phyloP scores from a whole-genome alignment of 1,284 basidiomycete genomes.

The Puccinia coronata region DNA sequence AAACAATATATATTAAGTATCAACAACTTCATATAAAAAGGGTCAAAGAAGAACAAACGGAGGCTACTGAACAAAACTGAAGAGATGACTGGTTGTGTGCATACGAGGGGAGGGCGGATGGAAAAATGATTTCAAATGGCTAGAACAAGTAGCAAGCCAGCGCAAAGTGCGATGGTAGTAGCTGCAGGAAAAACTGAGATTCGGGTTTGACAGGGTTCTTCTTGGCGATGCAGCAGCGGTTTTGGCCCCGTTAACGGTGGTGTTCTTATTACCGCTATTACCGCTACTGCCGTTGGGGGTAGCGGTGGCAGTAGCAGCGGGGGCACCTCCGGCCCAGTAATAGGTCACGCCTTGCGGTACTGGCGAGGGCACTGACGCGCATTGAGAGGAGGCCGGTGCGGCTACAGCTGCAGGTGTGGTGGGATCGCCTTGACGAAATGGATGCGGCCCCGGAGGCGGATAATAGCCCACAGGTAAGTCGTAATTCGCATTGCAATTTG shows the following conservation, averaged over 20 bases:
- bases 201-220: background rate
- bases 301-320: constrained; percentile 28
- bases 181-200: constrained; percentile 1
- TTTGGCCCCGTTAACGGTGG: background rate
- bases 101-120: too few relatives aligned
- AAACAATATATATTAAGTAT: too few relatives aligned
- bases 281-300: constrained; percentile 8
- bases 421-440: constrained; percentile 54
- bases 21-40: too few relatives aligned
- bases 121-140: background rate
- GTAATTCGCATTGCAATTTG: constrained; percentile 55
- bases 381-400: constrained; percentile 54
- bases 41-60: background rate
- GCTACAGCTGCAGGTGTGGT: constrained; percentile 53
- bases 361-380: constrained; percentile 51
- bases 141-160: background rate
- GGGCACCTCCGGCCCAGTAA: constrained; percentile 53
- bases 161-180: constrained; percentile 1
- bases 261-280: background rate
- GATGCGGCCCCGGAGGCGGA: constrained; percentile 52
- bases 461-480: constrained; percentile 55
- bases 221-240: constrained; percentile 9
- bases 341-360: constrained; percentile 55
- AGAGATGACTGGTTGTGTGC: too few relatives aligned
- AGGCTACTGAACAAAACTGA: background rate